Base-by-base conservation (phyloP, 1,284 basidiomycete species). In the Ustilago trichophora region DNA sequence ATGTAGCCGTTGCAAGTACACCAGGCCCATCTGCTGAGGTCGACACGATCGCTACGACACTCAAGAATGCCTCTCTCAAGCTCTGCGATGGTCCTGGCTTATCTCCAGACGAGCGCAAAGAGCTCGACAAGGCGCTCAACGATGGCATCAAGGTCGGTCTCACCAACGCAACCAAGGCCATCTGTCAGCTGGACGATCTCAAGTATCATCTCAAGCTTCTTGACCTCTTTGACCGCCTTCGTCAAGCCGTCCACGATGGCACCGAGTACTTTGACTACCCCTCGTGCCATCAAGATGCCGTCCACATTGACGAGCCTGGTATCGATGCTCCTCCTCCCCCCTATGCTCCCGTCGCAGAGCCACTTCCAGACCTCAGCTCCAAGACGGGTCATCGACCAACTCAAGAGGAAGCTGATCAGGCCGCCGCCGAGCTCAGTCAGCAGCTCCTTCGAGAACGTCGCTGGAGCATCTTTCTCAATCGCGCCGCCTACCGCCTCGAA, bases 401-500 rank as follows among this genome's bases (percentile, higher is more conserved):
- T 29, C 41, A 56, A 21, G 34, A 64, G 32, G 59, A 64, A 16
- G 56, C 49, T 10, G 41, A 56, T 10, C 8, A 53, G 15, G 64
- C 62, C 3, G 33, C 43, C 11, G 54, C 57, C 3, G 57, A 68
- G 34, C 32, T 64, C 19, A 48, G 33, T 32, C 21, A 44, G 5
- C 59, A 59, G 48, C 53, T 69, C 3, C 43, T 45, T 3, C 46
- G 43, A 15, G 55, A 63, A 25, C 55, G 52, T 40, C 46, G 55
- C 11, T 76, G 74, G 74, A 48, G 35, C 35, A 70, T 57, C 54
- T 76, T 33, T 26, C 69, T 75, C 26, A 63, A 48, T 16, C 60
- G 66, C 13, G 75, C 75, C 13, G 54, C 63, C 19, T 51, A 68
- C 32, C 71, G 73, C 24, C 55, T 76, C 45, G 70, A 73, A 19